Evolutionary conservation across 148 eudicot species (phyloP), one percentile per base, ranked within the genome.

Genomic region (Beta vulgaris): DNA sequence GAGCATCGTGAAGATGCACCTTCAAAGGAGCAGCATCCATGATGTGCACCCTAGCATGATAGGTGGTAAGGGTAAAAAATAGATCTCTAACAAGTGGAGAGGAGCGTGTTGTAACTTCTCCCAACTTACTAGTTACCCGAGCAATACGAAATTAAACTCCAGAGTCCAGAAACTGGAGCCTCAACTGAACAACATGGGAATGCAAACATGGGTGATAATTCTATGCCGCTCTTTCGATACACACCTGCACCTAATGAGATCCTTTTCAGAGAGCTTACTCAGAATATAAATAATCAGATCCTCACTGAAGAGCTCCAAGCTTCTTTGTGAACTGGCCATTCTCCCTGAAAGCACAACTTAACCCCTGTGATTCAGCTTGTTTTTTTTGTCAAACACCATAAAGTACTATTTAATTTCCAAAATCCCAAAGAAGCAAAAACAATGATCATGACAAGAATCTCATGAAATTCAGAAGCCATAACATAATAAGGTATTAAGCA

Each of bases 141-240:
- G 61, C 61, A 71, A 71, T 46, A 57, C 75, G 75, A 26, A 39
- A 58, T 31, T 68, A 68, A 28, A 68, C 36, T 46, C 71, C 72
- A 11, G n/a, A 68, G n/a, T n/a, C n/a, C n/a, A n/a, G n/a, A n/a
- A 15, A 73, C 39, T 4, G 67, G 68, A 29, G 76, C 53, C 39
- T 73, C 2, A 37, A 19, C 15, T 14, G 51, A 59, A n/a, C 57
- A 61, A 42, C 9, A 0, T 8, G 49, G 68, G 68, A 73, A 60
- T 34, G 29, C 76, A 73, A 42, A 59, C 55, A 42, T 60, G 26
- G 40, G 76, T 37, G 23, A 73, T 58, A 11, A 73, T 59, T 73
- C 54, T 39, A 6, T 73, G 64, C 75, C 65, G 57, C 29, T 72
- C 64, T 72, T 72, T 72, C 15, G 75, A 72, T 13, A 71, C 71